Percentiles rank a stretch among this genome's conserved stretches.
phyloP scores from a whole-genome alignment of 2,329 filamentous ascomycete species.

The Aspergillus fijiensis region DNA sequence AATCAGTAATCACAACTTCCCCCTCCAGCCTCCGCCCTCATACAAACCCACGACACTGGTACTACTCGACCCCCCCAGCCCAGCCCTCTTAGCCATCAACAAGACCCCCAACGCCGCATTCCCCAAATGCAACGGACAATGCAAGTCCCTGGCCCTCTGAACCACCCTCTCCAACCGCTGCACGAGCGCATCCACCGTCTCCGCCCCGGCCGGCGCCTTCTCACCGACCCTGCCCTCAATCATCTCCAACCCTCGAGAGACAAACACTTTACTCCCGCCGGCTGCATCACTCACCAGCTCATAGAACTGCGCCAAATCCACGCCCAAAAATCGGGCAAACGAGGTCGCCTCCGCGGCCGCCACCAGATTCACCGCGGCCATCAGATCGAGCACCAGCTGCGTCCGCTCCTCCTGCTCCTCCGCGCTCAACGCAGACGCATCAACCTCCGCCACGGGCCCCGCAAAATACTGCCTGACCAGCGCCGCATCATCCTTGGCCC shows the following conservation, averaged over 20 bases:
- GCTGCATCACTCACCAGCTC: conserved; percentile 50
- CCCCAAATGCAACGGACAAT: conserved; percentile 40
- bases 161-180: conserved; percentile 43
- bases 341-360: conserved; percentile 50
- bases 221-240: conserved; percentile 30
- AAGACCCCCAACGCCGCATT: conserved; percentile 39
- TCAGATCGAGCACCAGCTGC: conserved; percentile 45
- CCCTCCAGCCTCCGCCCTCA: conserved; percentile 16
- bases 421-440: conserved; percentile 27
- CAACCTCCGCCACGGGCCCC: conserved; percentile 42
- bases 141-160: conserved; percentile 42
- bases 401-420: conserved; percentile 36
- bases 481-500: conserved; percentile 55
- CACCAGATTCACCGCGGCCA: conserved; percentile 50
- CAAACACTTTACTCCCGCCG: conserved; percentile 48
- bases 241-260: conserved; percentile 39
- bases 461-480: conserved; percentile 55
- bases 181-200: conserved; percentile 40
- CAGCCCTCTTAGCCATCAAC: conserved; percentile 32
- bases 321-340: conserved; percentile 47
- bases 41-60: conserved; percentile 36
- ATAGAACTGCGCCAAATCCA: conserved; percentile 39
- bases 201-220: conserved; percentile 31
- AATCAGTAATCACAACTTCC: background rate
- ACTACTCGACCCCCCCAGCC: conserved; percentile 30